Evolutionary conservation across 257 asterid genomes (phyloP), one percentile per base, ranked within the genome.

Genomic region (Anisodus tanguticus): DNA sequence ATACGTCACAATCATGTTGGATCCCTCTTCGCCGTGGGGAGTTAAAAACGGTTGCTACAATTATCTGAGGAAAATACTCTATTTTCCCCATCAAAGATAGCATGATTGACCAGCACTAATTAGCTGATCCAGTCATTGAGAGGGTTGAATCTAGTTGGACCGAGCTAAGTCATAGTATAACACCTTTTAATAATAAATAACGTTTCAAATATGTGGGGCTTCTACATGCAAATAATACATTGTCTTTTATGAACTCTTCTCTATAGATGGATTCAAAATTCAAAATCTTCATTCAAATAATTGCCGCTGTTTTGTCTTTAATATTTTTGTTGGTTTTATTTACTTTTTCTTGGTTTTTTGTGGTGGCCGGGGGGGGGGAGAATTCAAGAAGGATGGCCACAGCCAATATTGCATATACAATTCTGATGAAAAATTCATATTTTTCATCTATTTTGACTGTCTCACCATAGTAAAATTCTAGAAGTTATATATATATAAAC

Each of bases 191-290:
- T 51, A 76, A 12, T 13, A 26, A 53, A 69, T 76, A 26, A 76
- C 13, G 63, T 51, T 53, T 76, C 81, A 76, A 76, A 7, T 76
- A 76, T 26, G 63, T 76, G 26, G 63, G 80, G 81, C 64, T 76
- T 76, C 81, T 76, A 53, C 81, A 76, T 76, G 62, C 81, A 51
- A 41, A 45, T 45, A 60, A 0, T 59, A 51, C 47, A 49, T 76
- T 51, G 45, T 53, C 64, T 54, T 26, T 76, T 8, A 76, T 49
- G 80, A 53, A 53, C 57, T 22, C 2, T 76, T 76, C 81, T 51
- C 22, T 53, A 76, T 51, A 26, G 80, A 74, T 74, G 2, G 41
- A 26, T 76, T 76, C 64, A 62, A 54, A 54, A 12, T 54, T 54
- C 54, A 39, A 74, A 51, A 53, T 76, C 2, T 51, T 26, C 26